phyloP scores from a whole-genome alignment of 768 basidiomycete species.

The Tephrocybe sp. region DNA sequence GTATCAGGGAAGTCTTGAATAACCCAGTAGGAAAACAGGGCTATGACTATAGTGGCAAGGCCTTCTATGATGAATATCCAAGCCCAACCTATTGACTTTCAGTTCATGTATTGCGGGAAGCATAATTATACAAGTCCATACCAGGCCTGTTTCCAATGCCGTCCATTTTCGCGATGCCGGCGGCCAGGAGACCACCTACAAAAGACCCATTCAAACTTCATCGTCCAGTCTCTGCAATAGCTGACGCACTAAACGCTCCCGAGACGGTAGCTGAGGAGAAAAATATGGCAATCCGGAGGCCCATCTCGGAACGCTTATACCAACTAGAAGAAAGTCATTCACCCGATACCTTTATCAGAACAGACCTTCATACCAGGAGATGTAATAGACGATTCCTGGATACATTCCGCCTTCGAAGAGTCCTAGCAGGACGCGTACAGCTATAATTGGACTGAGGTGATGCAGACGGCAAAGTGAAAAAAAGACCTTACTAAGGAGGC shows the following conservation, averaged over 20 bases:
- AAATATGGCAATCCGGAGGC: constrained; percentile 68
- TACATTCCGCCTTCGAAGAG: constrained; percentile 57
- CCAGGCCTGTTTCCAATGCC: constrained; percentile 61
- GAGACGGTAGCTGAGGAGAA: constrained; percentile 79
- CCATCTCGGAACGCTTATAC: constrained; percentile 79
- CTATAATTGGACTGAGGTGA: constrained; percentile 26
- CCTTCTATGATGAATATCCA: constrained; percentile 81
- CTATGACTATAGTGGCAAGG: constrained; percentile 58
- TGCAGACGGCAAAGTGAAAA: neutral
- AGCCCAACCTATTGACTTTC: constrained; percentile 41
- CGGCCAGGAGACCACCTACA: constrained; percentile 60
- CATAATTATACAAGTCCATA: constrained; percentile 41
- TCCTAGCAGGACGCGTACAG: constrained; percentile 62
- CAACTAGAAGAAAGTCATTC: constrained; percentile 41
- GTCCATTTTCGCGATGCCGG: constrained; percentile 68
- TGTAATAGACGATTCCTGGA: constrained; percentile 59
- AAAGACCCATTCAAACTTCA: neutral
- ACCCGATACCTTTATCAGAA: neutral
- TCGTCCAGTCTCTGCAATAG: neutral
- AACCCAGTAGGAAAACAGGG: constrained; percentile 63
- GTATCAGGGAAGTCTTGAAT: constrained; percentile 79
- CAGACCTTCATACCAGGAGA: constrained; percentile 44
- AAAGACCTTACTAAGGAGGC: constrained; percentile 48
- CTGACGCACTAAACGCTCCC: constrained; percentile 63
- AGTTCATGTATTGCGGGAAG: neutral